Percentiles rank a stretch among this genome's conserved stretches.
Evolutionary conservation across 1,284 basidiomycete genomes (phyloP).

Genomic region (Bjerkandera adusta): DNA sequence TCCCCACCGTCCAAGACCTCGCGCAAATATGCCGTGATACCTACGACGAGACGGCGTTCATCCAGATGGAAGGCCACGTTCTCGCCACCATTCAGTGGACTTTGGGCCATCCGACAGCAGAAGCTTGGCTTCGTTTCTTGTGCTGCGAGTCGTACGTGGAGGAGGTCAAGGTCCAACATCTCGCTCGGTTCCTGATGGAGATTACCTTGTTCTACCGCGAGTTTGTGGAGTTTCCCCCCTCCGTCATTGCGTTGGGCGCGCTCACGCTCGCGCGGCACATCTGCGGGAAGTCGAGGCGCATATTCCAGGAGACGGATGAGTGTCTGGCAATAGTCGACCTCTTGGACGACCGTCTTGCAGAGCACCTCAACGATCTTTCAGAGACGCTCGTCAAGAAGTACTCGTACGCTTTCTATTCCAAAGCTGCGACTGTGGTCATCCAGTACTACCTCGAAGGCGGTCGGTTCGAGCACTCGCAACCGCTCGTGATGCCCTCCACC

Average conservation of each 20-base stretch:
- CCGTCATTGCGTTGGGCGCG: slow-evolving; percentile 84
- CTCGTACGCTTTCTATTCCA: slow-evolving; percentile 91
- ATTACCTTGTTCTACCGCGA: slow-evolving; percentile 96
- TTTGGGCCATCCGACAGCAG: slow-evolving; percentile 96
- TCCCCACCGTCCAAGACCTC: slow-evolving; percentile 93
- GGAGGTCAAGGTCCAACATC: slow-evolving; percentile 87
- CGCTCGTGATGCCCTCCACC: slow-evolving; percentile 62
- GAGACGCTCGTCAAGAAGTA: slow-evolving; percentile 97
- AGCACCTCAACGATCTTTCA: slow-evolving; percentile 87
- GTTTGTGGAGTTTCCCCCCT: slow-evolving; percentile 86
- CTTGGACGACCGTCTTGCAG: slow-evolving; percentile 83
- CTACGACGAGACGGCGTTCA: slow-evolving; percentile 95
- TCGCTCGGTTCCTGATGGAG: slow-evolving; percentile 98
- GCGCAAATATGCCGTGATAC: slow-evolving; percentile 93
- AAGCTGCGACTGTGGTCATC: slow-evolving; percentile 88
- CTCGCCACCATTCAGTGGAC: slow-evolving; percentile 95
- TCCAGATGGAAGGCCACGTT: slow-evolving; percentile 97
- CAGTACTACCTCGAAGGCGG: slow-evolving; percentile 88
- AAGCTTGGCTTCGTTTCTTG: slow-evolving; percentile 90
- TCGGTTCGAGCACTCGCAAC: slow-evolving; percentile 57
- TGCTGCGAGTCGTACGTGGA: slow-evolving; percentile 74
- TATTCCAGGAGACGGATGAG: slow-evolving; percentile 79
- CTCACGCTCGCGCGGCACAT: slow-evolving; percentile 88
- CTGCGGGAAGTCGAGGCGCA: slow-evolving; percentile 72
- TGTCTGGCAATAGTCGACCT: slow-evolving; percentile 78